These are phyloP conservation scores for Yarrowia sp. DNA, from an alignment of 805 yeast genomes.

Conservation along the genomic window DNA sequence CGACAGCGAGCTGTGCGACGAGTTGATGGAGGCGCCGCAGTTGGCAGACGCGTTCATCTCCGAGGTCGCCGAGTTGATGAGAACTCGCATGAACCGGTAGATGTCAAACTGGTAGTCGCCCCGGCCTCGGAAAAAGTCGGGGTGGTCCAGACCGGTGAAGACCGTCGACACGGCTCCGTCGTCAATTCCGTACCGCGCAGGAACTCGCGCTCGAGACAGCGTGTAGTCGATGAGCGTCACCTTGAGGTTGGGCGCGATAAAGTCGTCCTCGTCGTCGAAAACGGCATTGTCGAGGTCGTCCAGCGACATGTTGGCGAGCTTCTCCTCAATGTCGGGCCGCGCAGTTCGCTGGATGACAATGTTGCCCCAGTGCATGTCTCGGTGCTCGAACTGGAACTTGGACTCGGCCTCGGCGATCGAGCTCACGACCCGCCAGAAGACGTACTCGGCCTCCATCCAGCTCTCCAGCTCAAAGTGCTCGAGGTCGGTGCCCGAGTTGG, in stretches of 20 bases:
- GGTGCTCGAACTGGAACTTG: constrained; percentile 59
- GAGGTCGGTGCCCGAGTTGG: constrained; percentile 44
- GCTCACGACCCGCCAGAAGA: constrained; percentile 56
- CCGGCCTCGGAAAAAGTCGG: constrained; percentile 57
- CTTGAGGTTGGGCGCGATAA: constrained; percentile 32
- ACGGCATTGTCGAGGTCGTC: constrained; percentile 28
- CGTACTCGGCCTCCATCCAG: constrained; percentile 42
- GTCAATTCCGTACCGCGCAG: constrained; percentile 26
- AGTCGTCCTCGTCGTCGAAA: constrained; percentile 28
- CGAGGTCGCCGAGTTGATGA: constrained; percentile 21
- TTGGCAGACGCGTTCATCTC: not conserved
- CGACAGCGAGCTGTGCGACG: constrained; percentile 7
- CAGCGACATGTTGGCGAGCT: constrained; percentile 24
- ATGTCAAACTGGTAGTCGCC: constrained; percentile 63
- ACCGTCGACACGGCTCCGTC: constrained; percentile 35
- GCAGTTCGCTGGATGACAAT: constrained; percentile 44
- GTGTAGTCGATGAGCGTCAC: constrained; percentile 60
- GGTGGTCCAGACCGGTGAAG: constrained; percentile 62
- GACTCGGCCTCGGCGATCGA: constrained; percentile 53
- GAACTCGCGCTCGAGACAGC: constrained; percentile 47
- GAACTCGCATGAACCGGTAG: constrained; percentile 54
- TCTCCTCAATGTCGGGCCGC: not conserved
- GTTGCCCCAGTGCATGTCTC: constrained; percentile 69
- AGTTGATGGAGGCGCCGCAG: constrained; percentile 12
- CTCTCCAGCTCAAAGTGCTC: constrained; percentile 44